Percentiles rank a stretch among this genome's conserved stretches.
phyloP scores from a whole-genome alignment of 2,329 filamentous ascomycete genomes.

The Trichophyton rubrum region DNA sequence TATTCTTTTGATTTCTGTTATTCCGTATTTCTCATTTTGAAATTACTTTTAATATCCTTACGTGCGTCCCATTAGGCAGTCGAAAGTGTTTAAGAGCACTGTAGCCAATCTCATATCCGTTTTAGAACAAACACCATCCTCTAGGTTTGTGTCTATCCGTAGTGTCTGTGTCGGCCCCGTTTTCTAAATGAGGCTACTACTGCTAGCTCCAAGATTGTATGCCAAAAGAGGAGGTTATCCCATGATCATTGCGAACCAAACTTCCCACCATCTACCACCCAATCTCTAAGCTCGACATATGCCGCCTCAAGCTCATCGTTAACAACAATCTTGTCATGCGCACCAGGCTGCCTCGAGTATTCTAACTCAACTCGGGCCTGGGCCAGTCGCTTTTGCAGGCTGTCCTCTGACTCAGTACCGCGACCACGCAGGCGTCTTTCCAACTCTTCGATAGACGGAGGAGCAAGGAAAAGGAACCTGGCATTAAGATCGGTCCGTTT shows the following conservation, averaged over 20 bases:
- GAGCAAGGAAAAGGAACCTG: conserved; percentile 73
- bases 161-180: background rate
- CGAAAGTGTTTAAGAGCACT: background rate
- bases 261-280: conserved; percentile 34
- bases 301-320: conserved; percentile 53
- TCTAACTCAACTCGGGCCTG: conserved; percentile 66
- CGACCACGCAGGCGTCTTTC: conserved; percentile 62
- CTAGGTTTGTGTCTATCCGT: background rate
- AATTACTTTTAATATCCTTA: conserved; percentile 2
- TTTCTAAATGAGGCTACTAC: background rate
- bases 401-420: conserved; percentile 66
- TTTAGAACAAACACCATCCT: background rate
- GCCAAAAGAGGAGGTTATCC: too few relatives aligned
- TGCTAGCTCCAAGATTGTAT: background rate
- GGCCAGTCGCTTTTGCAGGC: conserved; percentile 53
- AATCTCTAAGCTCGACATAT: conserved; percentile 42
- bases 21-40: background rate
- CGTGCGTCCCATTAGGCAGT: background rate
- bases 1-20: background rate
- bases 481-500: conserved; percentile 61
- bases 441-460: conserved; percentile 61
- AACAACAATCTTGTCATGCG: conserved; percentile 52
- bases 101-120: background rate
- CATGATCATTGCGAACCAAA: conserved; percentile 17
- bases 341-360: conserved; percentile 54